A percentile compares a stretch with the other conserved stretches of the same genome.
These are phyloP conservation scores for Mycena floridula DNA, from an alignment of 768 basidiomycete species.

Conservation along the genomic window DNA sequence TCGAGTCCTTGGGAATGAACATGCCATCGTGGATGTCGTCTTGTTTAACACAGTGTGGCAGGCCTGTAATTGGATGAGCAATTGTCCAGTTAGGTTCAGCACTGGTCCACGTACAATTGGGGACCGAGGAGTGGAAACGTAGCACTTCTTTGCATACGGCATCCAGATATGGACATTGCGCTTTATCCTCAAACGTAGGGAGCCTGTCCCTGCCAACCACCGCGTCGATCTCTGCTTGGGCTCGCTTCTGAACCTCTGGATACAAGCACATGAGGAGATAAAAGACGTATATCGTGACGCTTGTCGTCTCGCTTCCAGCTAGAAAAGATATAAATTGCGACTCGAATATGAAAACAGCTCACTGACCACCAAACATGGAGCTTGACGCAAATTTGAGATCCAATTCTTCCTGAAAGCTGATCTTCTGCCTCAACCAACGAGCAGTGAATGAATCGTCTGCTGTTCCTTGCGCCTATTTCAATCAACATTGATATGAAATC, in stretches of 20 bases:
- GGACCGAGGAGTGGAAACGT: constrained; percentile 1
- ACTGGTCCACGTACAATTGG: no score
- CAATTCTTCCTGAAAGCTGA: constrained; percentile 21
- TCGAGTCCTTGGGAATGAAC: no score
- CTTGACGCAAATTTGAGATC: not conserved
- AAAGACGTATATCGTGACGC: not conserved
- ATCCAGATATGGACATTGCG: no score
- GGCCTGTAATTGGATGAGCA: no score
- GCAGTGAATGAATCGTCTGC: no score
- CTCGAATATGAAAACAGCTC: not conserved
- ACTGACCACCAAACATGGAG: not conserved
- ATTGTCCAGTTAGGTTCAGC: no score
- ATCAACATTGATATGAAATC: no score
- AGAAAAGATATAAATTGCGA: not conserved
- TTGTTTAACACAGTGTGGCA: no score
- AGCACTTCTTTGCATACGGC: no score
- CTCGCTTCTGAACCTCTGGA: constrained; percentile 3
- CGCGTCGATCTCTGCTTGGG: constrained; percentile 4
- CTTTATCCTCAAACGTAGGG: constrained; percentile 1
- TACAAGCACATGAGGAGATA: constrained; percentile 3
- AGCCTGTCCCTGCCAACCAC: constrained; percentile 2
- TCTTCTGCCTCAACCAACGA: constrained; percentile 34
- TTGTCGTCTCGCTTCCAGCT: not conserved
- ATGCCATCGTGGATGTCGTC: no score
- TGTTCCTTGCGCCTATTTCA: no score